Percentiles rank a stretch among this genome's conserved stretches.
phyloP scores from a whole-genome alignment of 2,329 filamentous ascomycete species.

The Cladosporium sphaerospermum region DNA sequence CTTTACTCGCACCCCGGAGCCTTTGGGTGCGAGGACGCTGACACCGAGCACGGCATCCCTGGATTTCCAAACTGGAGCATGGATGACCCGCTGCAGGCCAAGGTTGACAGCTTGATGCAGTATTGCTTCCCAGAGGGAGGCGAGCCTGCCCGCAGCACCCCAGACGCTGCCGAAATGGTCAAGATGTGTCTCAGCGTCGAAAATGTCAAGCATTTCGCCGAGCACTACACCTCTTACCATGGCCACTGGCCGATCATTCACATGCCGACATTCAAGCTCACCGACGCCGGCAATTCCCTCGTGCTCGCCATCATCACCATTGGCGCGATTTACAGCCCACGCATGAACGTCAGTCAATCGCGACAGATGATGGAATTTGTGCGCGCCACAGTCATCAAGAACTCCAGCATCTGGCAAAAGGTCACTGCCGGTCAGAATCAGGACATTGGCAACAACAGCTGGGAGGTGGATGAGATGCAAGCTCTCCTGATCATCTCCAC shows the following conservation, averaged over 20 bases:
- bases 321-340: slow-evolving; percentile 68
- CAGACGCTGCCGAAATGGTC: slow-evolving; percentile 35
- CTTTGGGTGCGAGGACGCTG: slow-evolving; percentile 34
- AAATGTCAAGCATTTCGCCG: slow-evolving; percentile 64
- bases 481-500: slow-evolving; percentile 57
- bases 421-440: slow-evolving; percentile 34
- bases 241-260: slow-evolving; percentile 69
- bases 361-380: slow-evolving; percentile 63
- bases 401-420: slow-evolving; percentile 46
- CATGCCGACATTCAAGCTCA: slow-evolving; percentile 62
- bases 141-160: slow-evolving; percentile 49
- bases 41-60: slow-evolving; percentile 27
- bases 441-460: slow-evolving; percentile 33
- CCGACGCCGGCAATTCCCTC: slow-evolving; percentile 60
- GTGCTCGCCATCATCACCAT: slow-evolving; percentile 65
- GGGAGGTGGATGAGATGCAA: slow-evolving; percentile 59
- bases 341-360: slow-evolving; percentile 53
- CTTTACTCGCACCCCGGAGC: slow-evolving; percentile 41
- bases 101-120: slow-evolving; percentile 40
- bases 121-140: slow-evolving; percentile 52
- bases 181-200: slow-evolving; percentile 56
- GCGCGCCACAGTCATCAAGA: slow-evolving; percentile 52
- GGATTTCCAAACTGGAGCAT: slow-evolving; percentile 38
- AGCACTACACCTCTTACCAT: slow-evolving; percentile 66
- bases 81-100: slow-evolving; percentile 41